Conservation (phyloP, 352 stramenopile species). For the Elongisporangium prolatum region DNA sequence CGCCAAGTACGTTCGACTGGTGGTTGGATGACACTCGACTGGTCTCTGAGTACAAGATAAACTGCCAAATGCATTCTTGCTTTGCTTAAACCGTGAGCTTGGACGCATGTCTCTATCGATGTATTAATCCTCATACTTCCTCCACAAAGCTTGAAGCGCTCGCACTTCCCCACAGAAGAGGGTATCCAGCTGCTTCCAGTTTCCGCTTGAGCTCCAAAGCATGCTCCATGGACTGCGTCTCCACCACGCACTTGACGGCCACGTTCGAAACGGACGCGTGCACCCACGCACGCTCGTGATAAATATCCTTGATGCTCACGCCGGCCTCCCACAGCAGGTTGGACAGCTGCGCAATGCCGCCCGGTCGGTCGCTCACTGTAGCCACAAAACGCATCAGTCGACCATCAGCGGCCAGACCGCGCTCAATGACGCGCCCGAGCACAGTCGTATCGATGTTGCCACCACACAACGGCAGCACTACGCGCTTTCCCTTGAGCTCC, state of each 20-base stretch:
- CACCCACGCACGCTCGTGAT: conserved; percentile 96
- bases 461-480: conserved; percentile 95
- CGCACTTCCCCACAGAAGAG: conserved; percentile 74
- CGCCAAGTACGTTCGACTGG: too few species aligned
- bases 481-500: conserved; percentile 90
- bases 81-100: background rate
- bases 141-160: conserved; percentile 21
- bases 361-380: conserved; percentile 94
- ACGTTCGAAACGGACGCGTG: conserved; percentile 94
- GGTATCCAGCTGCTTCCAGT: conserved; percentile 84
- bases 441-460: conserved; percentile 98
- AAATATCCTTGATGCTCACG: conserved; percentile 96
- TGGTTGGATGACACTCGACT: too few species aligned
- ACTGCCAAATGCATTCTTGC: too few species aligned
- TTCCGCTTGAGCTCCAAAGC: conserved; percentile 83
- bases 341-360: conserved; percentile 91
- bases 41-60: too few species aligned
- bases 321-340: conserved; percentile 86
- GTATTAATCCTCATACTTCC: background rate
- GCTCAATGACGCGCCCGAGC: conserved; percentile 94
- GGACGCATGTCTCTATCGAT: background rate
- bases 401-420: conserved; percentile 95
- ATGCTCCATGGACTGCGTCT: conserved; percentile 93
- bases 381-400: conserved; percentile 95
- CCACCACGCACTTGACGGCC: conserved; percentile 94